Conservation (phyloP, 2,329 filamentous ascomycete genomes). For the Colletotrichum chrysophilum region DNA sequence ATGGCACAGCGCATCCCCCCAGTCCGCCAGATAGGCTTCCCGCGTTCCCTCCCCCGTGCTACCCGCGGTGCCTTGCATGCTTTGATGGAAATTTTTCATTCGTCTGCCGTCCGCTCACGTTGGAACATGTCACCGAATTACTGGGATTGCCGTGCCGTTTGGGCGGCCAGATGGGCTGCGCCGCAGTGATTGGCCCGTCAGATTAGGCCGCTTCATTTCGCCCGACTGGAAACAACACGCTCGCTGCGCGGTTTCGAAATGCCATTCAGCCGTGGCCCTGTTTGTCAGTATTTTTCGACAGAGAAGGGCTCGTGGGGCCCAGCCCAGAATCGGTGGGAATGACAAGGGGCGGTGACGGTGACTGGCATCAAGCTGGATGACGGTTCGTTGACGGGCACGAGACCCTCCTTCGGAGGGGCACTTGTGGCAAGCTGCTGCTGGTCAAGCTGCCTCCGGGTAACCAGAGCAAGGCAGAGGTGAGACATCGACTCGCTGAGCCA, state of each 20-base stretch:
- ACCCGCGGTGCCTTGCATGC: conserved; percentile 20
- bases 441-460: conserved; percentile 24
- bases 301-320: neutral
- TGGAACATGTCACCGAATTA: conserved; percentile 15
- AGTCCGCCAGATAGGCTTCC: conserved; percentile 13
- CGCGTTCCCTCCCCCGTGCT: conserved; percentile 1
- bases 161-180: neutral
- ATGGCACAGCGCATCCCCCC: conserved; percentile 14
- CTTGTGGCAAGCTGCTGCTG: conserved; percentile 44
- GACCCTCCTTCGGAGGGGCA: conserved; percentile 38
- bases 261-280: neutral
- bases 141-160: conserved; percentile 6
- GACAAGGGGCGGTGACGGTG: conserved; percentile 13
- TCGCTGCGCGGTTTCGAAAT: conserved; percentile 6
- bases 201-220: neutral
- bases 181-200: conserved; percentile 4
- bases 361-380: conserved; percentile 10
- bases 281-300: conserved; percentile 11
- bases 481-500: conserved; percentile 51
- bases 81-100: neutral
- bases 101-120: conserved; percentile 19
- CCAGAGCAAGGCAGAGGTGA: conserved; percentile 47
- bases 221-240: conserved; percentile 7
- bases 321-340: neutral
- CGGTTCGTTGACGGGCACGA: conserved; percentile 46